phyloP scores from a whole-genome alignment of 257 asterid species.

The Oldenlandia corymbosa region DNA sequence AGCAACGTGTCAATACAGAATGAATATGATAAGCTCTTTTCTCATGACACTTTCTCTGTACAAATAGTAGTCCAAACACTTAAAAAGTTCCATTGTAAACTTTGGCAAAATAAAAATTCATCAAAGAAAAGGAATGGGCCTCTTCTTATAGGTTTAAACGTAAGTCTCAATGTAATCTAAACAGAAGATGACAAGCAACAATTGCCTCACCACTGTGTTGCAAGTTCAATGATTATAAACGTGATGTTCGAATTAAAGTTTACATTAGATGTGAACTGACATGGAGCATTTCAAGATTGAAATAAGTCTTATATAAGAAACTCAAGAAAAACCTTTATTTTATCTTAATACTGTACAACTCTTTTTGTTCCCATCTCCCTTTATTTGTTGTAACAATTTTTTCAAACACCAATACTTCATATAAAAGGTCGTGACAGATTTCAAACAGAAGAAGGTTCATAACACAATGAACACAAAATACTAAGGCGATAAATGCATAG shows the following conservation, averaged over 20 bases:
- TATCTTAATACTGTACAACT: no score
- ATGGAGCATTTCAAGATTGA: background rate
- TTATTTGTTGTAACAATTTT: background rate
- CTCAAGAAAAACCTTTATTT: no score
- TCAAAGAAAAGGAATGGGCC: no score
- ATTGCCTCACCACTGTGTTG: background rate
- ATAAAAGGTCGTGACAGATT: background rate
- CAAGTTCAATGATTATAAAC: background rate
- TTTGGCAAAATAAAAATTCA: no score
- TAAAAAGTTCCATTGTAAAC: background rate
- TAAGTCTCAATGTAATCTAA: background rate
- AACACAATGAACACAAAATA: background rate
- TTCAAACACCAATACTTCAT: background rate
- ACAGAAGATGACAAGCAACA: background rate
- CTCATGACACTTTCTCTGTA: conserved; percentile 1
- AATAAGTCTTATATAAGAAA: background rate
- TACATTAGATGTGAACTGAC: background rate
- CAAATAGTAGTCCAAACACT: background rate
- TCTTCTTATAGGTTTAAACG: background rate
- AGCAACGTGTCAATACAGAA: background rate
- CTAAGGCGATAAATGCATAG: background rate
- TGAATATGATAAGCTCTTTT: background rate
- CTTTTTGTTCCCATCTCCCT: background rate
- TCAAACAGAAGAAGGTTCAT: background rate
- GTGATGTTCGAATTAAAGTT: background rate